Evolutionary conservation across 2,329 filamentous ascomycete species (phyloP).

Genomic region (Penicillium glabrum): DNA sequence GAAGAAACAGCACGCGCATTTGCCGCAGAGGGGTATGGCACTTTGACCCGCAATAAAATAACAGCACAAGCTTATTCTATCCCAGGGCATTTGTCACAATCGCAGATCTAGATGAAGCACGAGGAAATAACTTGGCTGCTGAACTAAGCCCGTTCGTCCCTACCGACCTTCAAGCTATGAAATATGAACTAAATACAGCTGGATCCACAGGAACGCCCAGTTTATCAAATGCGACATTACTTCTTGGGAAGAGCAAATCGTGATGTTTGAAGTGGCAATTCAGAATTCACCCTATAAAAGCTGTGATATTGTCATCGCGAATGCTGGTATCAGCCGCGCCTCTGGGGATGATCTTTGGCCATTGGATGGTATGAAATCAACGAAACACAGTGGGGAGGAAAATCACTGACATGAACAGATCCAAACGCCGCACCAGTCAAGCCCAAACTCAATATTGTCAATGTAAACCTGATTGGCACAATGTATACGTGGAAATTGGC

Average conservation of each 20-base stretch:
- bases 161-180: neutral
- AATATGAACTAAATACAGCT: neutral
- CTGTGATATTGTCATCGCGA: conserved; percentile 45
- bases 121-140: conserved; percentile 31
- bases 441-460: no score
- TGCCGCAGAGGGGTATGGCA: neutral
- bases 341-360: conserved; percentile 41
- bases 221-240: conserved; percentile 47
- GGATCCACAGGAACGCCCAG: conserved; percentile 13
- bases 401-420: no score
- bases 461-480: no score
- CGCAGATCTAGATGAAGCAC: conserved; percentile 35
- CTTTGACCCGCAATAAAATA: neutral
- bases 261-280: neutral
- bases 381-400: no score
- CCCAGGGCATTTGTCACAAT: conserved; percentile 21
- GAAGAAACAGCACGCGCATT: conserved; percentile 6
- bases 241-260: conserved; percentile 29
- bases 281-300: neutral
- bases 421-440: no score
- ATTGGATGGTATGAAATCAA: conserved; percentile 30
- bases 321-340: conserved; percentile 44
- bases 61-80: neutral
- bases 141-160: conserved; percentile 31
- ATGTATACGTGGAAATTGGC: no score